Conservation (phyloP, 352 stramenopile genomes). For the Phytophthora vignae region DNA sequence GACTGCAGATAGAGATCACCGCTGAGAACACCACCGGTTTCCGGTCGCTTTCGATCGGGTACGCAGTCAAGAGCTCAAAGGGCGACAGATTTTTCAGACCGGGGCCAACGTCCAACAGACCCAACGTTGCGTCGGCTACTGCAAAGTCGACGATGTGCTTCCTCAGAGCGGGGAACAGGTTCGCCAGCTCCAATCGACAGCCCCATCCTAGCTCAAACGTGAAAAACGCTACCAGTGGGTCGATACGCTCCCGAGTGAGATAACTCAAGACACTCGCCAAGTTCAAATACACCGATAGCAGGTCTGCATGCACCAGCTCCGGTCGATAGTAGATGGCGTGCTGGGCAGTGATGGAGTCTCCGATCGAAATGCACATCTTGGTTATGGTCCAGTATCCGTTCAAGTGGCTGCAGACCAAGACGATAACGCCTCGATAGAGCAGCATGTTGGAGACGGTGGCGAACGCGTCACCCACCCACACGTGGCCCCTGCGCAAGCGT, state of each 20-base stretch:
- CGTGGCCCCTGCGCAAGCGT: conserved; percentile 31
- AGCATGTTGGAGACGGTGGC: conserved; percentile 41
- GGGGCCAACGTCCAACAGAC: conserved; percentile 17
- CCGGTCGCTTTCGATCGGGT: conserved; percentile 19
- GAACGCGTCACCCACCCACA: conserved; percentile 56
- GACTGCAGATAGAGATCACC: conserved; percentile 28
- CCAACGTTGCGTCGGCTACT: conserved; percentile 4
- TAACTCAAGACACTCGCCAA: conserved; percentile 25
- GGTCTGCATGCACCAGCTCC: conserved; percentile 40
- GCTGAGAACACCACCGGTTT: conserved; percentile 19
- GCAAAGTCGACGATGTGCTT: conserved; percentile 21
- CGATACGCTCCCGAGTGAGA: conserved; percentile 30
- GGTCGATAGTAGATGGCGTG: conserved; percentile 37
- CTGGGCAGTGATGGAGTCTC: conserved; percentile 21
- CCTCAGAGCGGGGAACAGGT: conserved; percentile 22
- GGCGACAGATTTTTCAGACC: conserved; percentile 25
- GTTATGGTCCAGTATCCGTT: conserved; percentile 47
- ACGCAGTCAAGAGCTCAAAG: conserved; percentile 30
- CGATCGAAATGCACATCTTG: conserved; percentile 35
- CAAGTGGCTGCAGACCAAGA: conserved; percentile 38
- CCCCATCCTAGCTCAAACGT: conserved; percentile 36
- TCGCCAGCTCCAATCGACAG: conserved; percentile 18
- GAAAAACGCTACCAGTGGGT: conserved; percentile 36
- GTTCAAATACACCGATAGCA: conserved; percentile 47
- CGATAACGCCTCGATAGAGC: conserved; percentile 35